phyloP scores from a whole-genome alignment of 2,329 filamentous ascomycete genomes.

The Xylariaceae sp. region DNA sequence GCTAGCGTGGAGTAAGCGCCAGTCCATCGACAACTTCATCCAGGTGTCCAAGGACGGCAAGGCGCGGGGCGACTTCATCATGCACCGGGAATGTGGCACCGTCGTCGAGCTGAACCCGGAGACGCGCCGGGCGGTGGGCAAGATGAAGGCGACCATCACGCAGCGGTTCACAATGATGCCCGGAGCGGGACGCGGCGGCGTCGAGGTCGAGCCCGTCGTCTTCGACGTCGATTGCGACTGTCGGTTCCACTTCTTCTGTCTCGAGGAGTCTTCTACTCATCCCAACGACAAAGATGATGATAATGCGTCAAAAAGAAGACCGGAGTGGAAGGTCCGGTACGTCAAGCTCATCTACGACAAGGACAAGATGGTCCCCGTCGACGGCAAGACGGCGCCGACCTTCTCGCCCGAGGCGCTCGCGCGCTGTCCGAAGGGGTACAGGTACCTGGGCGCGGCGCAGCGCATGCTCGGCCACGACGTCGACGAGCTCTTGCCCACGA shows the following conservation, averaged over 20 bases:
- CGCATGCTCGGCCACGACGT: conserved; percentile 40
- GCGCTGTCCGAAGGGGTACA: conserved; percentile 40
- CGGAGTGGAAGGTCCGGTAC: conserved; percentile 37
- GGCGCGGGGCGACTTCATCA: conserved; percentile 48
- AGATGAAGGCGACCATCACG: conserved; percentile 51
- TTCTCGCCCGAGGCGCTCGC: conserved; percentile 36
- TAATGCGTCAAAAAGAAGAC: too few relatives aligned
- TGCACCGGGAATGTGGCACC: conserved; percentile 50
- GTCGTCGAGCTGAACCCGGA: conserved; percentile 38
- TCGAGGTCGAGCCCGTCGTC: conserved; percentile 31
- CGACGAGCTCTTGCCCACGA: conserved; percentile 36
- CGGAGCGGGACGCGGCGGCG: conserved; percentile 13
- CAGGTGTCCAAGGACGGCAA: conserved; percentile 45
- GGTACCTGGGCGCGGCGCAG: conserved; percentile 43
- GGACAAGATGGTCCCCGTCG: conserved; percentile 43
- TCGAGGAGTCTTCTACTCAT: too few relatives aligned
- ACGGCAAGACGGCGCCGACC: conserved; percentile 35
- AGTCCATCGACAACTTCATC: conserved; percentile 43
- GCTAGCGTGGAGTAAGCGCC: conserved; percentile 42
- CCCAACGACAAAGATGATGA: too few relatives aligned
- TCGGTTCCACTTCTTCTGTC: conserved; percentile 45
- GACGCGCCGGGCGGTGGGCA: conserved; percentile 40
- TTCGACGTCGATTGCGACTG: conserved; percentile 48
- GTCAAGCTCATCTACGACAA: conserved; percentile 47
- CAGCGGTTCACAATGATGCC: conserved; percentile 38